phyloP scores from a whole-genome alignment of 495 filamentous ascomycete genomes.

The Neurospora cerealis region DNA sequence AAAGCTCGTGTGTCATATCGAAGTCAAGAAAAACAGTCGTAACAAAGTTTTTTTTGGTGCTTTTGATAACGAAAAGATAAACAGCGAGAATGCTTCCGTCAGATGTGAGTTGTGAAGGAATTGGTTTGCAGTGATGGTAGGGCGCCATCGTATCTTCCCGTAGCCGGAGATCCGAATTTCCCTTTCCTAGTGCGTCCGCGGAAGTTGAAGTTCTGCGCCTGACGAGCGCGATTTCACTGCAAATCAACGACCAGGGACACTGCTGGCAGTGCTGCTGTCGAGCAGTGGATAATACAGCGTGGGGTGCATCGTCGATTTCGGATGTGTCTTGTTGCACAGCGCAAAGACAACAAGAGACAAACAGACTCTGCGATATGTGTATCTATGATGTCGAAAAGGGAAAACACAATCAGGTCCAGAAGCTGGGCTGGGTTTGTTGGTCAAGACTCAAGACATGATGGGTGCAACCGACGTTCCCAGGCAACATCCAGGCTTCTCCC shows the following conservation, averaged over 20 bases:
- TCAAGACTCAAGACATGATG: neutral
- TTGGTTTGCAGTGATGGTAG: neutral
- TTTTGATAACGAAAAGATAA: neutral
- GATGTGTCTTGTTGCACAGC: neutral
- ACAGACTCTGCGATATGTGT: neutral
- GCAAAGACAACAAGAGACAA: neutral
- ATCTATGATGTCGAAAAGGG: neutral
- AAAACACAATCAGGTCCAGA: neutral
- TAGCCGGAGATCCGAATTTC: neutral
- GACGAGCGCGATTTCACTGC: neutral
- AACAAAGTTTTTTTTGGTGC: neutral
- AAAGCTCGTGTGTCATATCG: neutral
- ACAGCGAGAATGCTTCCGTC: neutral
- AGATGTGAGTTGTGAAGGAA: neutral
- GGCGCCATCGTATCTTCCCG: neutral
- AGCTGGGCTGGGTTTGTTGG: neutral
- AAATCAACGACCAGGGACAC: neutral
- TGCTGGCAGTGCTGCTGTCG: neutral
- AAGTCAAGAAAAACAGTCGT: neutral
- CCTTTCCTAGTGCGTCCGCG: neutral
- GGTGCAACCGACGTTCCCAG: neutral
- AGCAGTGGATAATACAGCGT: neutral
- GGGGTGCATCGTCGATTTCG: neutral
- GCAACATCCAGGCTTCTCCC: neutral
- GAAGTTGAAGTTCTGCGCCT: neutral